Evolutionary conservation across 768 basidiomycete species (phyloP).

Genomic region (Russula foetens): DNA sequence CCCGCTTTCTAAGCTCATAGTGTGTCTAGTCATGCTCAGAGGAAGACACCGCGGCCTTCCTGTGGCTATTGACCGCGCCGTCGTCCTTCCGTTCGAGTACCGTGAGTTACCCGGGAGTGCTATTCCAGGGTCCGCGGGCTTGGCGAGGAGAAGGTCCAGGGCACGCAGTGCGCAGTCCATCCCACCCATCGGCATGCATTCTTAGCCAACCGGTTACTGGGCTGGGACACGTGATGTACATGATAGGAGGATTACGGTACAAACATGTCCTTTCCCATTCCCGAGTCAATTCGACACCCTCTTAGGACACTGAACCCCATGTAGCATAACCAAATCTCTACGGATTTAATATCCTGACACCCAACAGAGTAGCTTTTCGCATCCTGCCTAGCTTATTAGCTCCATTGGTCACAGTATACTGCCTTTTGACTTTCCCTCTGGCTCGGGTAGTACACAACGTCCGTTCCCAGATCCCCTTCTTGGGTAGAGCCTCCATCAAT

Average conservation of each 20-base stretch:
- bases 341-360: too few species aligned
- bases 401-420: not conserved
- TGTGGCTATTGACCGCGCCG: slow-evolving; percentile 81
- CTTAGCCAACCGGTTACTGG: not conserved
- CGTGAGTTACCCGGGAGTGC: not conserved
- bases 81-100: slow-evolving; percentile 69
- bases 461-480: too few species aligned
- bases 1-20: slow-evolving; percentile 78
- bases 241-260: not conserved
- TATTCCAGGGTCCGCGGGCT: not conserved
- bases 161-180: not conserved
- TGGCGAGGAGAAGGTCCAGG: not conserved
- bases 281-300: not conserved
- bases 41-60: slow-evolving; percentile 87
- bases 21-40: slow-evolving; percentile 87
- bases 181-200: not conserved
- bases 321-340: not conserved
- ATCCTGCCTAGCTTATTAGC: too few species aligned
- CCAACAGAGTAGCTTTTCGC: too few species aligned
- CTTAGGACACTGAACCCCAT: not conserved
- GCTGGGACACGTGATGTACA: not conserved
- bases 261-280: not conserved
- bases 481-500: too few species aligned
- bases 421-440: not conserved
- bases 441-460: not conserved